Percentiles rank a stretch among this genome's conserved stretches.
Conservation (phyloP, 176 grass and related monocot species). For the Oryza coarctata region DNA sequence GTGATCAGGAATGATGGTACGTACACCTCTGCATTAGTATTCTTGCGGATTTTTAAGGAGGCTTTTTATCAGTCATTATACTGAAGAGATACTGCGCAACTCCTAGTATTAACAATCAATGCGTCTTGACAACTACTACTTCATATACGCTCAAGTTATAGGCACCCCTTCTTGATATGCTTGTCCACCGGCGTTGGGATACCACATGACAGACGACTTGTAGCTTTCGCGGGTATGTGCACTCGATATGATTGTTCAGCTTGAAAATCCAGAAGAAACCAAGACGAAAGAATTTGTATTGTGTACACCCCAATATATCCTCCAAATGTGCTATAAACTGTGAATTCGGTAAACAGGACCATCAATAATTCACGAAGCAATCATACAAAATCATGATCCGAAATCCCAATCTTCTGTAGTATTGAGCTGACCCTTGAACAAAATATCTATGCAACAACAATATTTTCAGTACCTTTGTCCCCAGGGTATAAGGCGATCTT, state of each 20-base stretch:
- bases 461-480: background rate
- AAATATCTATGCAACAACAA: background rate
- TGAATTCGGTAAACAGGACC: background rate
- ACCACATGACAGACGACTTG: background rate
- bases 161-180: too few species aligned
- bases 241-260: constrained; percentile 23
- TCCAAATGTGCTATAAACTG: background rate
- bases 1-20: too few species aligned
- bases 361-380: constrained; percentile 17
- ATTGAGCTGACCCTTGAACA: background rate
- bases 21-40: too few species aligned
- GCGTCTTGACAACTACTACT: too few species aligned
- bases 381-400: background rate
- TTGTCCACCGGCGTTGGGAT: background rate
- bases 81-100: too few species aligned
- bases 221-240: constrained; percentile 16
- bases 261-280: constrained; percentile 12
- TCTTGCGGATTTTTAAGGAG: too few species aligned
- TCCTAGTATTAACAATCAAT: too few species aligned
- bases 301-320: background rate
- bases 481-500: too few species aligned
- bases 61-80: too few species aligned
- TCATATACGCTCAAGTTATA: background rate
- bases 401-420: background rate
- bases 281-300: constrained; percentile 23